Percentiles rank a stretch among this genome's conserved stretches.
These are phyloP conservation scores for Zea luxurians DNA, from an alignment of 176 grass and related monocot species.

Conservation along the genomic window DNA sequence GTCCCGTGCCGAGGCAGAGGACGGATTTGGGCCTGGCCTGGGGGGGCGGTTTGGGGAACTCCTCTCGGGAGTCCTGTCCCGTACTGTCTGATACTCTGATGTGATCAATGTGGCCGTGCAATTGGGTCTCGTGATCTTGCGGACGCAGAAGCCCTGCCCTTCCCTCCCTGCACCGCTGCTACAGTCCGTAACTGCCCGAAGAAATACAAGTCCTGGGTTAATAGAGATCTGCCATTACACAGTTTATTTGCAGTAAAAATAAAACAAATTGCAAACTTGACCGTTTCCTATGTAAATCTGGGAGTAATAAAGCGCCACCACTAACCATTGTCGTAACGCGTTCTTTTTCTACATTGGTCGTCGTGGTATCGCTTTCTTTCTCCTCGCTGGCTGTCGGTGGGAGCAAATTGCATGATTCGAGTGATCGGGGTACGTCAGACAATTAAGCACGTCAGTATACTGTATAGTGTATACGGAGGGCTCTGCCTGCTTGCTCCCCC, in stretches of 20 bases:
- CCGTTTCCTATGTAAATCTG: no score
- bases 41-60: slow-evolving; percentile 16
- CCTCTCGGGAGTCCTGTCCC: not conserved
- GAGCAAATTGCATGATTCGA: not conserved
- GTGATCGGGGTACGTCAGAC: not conserved
- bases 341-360: not conserved
- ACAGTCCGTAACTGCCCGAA: not conserved
- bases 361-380: not conserved
- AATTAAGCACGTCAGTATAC: slow-evolving; percentile 21
- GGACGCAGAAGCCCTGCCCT: no score
- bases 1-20: not conserved
- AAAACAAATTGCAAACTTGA: no score
- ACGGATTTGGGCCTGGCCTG: slow-evolving; percentile 42
- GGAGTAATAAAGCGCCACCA: no score
- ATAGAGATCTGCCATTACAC: not conserved
- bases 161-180: not conserved
- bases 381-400: not conserved
- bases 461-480: not conserved
- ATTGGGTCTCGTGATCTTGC: slow-evolving; percentile 2
- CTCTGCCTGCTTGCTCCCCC: no score
- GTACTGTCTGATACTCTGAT: not conserved
- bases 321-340: no score
- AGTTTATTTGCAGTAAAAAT: no score
- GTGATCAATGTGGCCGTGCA: not conserved
- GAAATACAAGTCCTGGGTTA: not conserved